Percentiles rank a stretch among this genome's conserved stretches.
phyloP scores from a whole-genome alignment of 2,329 filamentous ascomycete genomes.

The Metarhizium anisopliae region DNA sequence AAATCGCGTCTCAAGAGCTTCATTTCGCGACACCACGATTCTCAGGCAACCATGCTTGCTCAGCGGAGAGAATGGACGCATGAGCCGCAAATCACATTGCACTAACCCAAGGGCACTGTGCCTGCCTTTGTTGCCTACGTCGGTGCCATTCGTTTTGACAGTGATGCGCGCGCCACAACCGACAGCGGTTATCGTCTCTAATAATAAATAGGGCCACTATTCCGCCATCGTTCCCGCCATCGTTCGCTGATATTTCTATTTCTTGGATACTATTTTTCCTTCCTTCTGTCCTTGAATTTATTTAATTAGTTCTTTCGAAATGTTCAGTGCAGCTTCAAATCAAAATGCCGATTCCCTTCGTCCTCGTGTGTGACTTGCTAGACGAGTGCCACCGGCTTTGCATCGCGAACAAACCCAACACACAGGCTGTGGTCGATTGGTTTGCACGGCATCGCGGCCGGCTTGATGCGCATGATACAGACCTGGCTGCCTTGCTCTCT shows the following conservation, averaged over 20 bases:
- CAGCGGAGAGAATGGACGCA: not conserved
- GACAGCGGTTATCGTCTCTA: not conserved
- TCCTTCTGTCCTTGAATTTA: not conserved
- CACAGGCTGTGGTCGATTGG: conserved; percentile 50
- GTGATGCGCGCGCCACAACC: not conserved
- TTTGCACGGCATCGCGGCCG: conserved; percentile 52
- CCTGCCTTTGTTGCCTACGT: not conserved
- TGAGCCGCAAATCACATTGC: not conserved
- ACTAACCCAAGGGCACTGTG: not conserved
- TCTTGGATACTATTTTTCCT: not conserved
- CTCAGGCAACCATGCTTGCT: not conserved
- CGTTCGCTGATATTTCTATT: not conserved
- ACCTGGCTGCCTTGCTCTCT: conserved; percentile 59
- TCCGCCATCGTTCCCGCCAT: not conserved
- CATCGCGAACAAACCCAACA: conserved; percentile 21
- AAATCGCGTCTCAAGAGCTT: not conserved
- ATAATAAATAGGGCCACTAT: not conserved
- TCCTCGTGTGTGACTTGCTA: conserved; percentile 65
- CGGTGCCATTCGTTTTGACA: not conserved
- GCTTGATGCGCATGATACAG: conserved; percentile 48
- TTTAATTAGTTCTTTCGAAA: not conserved
- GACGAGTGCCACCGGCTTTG: conserved; percentile 50
- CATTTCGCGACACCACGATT: conserved; percentile 6
- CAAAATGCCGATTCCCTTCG: conserved; percentile 57
- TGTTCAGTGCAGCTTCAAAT: not conserved